Conservation (phyloP, 805 yeast species). For the Spathaspora boniae region DNA sequence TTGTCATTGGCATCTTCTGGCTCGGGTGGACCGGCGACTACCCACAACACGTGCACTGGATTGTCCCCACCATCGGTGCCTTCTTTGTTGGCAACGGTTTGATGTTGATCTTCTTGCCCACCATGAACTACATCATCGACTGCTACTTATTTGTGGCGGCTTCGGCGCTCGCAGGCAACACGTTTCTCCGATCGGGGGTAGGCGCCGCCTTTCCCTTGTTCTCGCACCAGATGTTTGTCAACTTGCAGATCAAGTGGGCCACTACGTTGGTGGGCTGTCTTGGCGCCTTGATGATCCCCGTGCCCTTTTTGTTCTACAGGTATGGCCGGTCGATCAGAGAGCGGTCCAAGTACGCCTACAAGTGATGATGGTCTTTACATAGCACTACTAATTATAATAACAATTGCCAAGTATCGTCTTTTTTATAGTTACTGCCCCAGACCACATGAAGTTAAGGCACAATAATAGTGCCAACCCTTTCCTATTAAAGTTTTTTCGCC, state of each 20-base stretch:
- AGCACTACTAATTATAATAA: too few species aligned
- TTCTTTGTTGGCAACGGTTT: conserved; percentile 43
- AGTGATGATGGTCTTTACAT: not conserved
- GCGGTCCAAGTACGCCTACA: conserved; percentile 23
- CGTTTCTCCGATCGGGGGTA: conserved; percentile 54
- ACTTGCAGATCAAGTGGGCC: conserved; percentile 54
- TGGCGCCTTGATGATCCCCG: conserved; percentile 50
- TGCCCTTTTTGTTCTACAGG: conserved; percentile 51
- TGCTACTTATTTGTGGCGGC: conserved; percentile 58
- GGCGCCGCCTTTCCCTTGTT: conserved; percentile 64
- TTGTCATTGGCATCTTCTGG: conserved; percentile 83
- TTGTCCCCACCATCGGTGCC: conserved; percentile 53
- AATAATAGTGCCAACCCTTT: too few species aligned
- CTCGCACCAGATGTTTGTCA: conserved; percentile 48
- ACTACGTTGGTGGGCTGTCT: conserved; percentile 51
- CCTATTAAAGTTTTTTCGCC: too few species aligned
- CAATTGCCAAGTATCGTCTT: too few species aligned
- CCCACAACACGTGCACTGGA: conserved; percentile 73
- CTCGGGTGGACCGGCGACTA: conserved; percentile 85
- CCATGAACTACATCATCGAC: conserved; percentile 59
- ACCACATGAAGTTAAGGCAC: too few species aligned
- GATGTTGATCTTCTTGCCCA: conserved; percentile 55
- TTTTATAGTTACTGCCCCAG: too few species aligned
- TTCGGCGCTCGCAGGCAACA: conserved; percentile 62
- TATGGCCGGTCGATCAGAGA: conserved; percentile 41